phyloP scores from a whole-genome alignment of 1,139 yeast species.

The Debaryomyces fabryi region DNA sequence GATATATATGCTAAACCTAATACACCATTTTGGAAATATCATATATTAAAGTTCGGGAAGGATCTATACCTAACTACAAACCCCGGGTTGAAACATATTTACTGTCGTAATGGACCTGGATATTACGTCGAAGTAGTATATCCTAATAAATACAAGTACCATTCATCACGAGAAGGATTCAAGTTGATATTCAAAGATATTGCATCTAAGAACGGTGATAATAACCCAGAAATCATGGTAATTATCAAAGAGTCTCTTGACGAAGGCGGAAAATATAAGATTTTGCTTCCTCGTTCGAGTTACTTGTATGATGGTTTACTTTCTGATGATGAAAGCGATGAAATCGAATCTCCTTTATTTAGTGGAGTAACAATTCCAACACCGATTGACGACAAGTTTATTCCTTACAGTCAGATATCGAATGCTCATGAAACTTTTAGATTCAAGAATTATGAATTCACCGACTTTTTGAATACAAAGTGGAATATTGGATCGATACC shows the following conservation, averaged over 20 bases:
- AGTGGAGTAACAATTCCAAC: conserved; percentile 34
- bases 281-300: conserved; percentile 4
- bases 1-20: conserved; percentile 10
- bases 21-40: conserved; percentile 62
- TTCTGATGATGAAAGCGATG: not conserved
- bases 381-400: conserved; percentile 24
- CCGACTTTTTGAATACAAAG: conserved; percentile 27
- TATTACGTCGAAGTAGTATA: conserved; percentile 47
- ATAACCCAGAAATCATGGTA: conserved; percentile 31
- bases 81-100: conserved; percentile 57
- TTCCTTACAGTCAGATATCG: conserved; percentile 22
- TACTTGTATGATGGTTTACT: conserved; percentile 4
- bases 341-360: conserved; percentile 17
- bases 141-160: conserved; percentile 16
- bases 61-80: conserved; percentile 60
- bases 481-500: conserved; percentile 56
- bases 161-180: conserved; percentile 25
- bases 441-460: conserved; percentile 35
- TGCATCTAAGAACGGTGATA: conserved; percentile 20
- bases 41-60: conserved; percentile 51
- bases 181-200: conserved; percentile 37
- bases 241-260: conserved; percentile 27
- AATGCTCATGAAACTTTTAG: conserved; percentile 14
- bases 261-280: conserved; percentile 6
- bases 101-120: conserved; percentile 61